Base-by-base conservation (phyloP, 441 rosid genomes). In the Raphanus hybrid region DNA sequence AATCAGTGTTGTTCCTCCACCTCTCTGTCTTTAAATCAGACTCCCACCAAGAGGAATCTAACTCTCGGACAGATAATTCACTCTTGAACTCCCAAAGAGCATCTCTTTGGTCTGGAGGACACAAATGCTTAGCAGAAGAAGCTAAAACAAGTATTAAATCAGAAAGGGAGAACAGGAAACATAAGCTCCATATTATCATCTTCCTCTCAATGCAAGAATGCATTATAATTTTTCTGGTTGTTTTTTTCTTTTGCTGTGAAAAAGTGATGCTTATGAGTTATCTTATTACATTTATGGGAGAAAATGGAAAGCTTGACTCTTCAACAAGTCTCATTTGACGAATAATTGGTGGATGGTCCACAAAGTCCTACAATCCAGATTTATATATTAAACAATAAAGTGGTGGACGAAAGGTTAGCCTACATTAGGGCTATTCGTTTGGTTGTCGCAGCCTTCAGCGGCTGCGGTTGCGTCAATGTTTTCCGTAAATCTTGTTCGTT, bases 1-100 rank as follows among this genome's bases (percentile, higher is more conserved):
- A 57, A 20, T 57, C 61, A 8, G 29, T 20, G 61, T 57, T 8
- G 29, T 8, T 57, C 61, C 29, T 57, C 61, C 61, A 57, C 29
- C 6, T 18, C 61, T 57, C 12, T 20, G 29, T 57, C 61, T 18
- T 57, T 3, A 6, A 6, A 8, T 57, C 29, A 57, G 3, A 23
- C 11, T 23, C n/a, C 61, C 1, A 18, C 61, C 61, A 10, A 57
- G 52, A 45, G 52, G 52, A 45, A 45, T 45, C 52, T 45, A 45
- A 12, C 52, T 45, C 14, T 45, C 3, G 5, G 29, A 18, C 5
- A 18, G 12, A 3, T n/a, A 57, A 57, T 10, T 57, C 61, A 10
- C 6, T 57, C 61, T 57, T 18, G 29, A 57, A 57, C 61, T 57
- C 61, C 61, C 61, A 57, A 3, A 57, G 61, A 57, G 61, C 29